Conservation (phyloP, 495 filamentous ascomycete species). For the Lasiosphaeriaceae sp. region DNA sequence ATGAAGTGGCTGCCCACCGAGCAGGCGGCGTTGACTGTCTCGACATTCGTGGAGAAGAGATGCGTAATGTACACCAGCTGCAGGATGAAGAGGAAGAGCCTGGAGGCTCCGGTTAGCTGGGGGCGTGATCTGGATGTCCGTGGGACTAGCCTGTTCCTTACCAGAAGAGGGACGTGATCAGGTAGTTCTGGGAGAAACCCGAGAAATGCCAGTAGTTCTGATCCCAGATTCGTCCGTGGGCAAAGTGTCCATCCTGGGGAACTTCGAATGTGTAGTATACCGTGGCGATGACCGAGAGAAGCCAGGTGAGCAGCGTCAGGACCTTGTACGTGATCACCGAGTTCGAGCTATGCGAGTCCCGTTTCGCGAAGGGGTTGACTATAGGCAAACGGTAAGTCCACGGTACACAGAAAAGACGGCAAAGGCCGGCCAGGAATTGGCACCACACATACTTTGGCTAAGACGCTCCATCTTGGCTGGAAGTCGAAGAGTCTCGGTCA, state of each 20-base stretch:
- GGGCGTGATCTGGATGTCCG: too few species aligned
- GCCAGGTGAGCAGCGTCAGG: slow-evolving; percentile 66
- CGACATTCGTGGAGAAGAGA: slow-evolving; percentile 63
- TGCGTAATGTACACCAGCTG: slow-evolving; percentile 73
- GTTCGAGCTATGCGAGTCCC: slow-evolving; percentile 53
- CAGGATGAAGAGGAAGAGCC: slow-evolving; percentile 69
- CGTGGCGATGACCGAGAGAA: slow-evolving; percentile 61
- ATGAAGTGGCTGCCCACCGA: slow-evolving; percentile 82
- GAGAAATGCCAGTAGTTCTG: slow-evolving; percentile 62
- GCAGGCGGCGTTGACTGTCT: slow-evolving; percentile 62
- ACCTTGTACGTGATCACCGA: slow-evolving; percentile 58
- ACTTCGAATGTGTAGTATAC: slow-evolving; percentile 65
- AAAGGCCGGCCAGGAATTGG: slow-evolving; percentile 4
- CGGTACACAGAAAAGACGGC: too few species aligned
- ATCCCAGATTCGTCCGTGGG: slow-evolving; percentile 59
- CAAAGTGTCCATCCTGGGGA: slow-evolving; percentile 56
- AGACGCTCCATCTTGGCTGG: slow-evolving; percentile 38
- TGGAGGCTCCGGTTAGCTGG: slow-evolving; percentile 27
- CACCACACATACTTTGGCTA: slow-evolving; percentile 31
- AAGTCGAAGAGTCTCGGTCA: background rate
- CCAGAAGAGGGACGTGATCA: slow-evolving; percentile 77
- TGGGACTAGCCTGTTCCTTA: slow-evolving; percentile 18
- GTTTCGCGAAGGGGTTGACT: slow-evolving; percentile 66
- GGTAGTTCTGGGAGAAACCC: slow-evolving; percentile 68
- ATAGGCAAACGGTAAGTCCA: background rate